Percentiles rank a stretch among this genome's conserved stretches.
Conservation (phyloP, 139 green algal genomes). For the Tetradesmus lagerheimii region DNA sequence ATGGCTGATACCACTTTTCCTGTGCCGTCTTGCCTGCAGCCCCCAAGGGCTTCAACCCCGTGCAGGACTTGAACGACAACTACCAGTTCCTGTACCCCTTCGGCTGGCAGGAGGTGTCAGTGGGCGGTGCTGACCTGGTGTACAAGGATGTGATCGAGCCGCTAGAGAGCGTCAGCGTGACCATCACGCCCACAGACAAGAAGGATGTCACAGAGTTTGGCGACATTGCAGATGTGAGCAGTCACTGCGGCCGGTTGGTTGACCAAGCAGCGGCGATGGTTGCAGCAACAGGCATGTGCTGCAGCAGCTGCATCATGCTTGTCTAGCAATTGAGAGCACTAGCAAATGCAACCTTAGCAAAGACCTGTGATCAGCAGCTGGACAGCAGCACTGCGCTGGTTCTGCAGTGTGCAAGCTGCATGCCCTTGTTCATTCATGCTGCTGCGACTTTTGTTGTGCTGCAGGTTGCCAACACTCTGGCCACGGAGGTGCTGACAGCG, state of each 20-base stretch:
- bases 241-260: too few species aligned
- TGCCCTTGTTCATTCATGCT: background rate
- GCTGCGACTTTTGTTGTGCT: background rate
- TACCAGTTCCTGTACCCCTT: conserved; percentile 98
- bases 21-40: conserved; percentile 20
- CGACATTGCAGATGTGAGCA: conserved; percentile 43
- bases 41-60: conserved; percentile 78
- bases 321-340: too few species aligned
- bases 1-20: background rate
- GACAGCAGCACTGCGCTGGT: background rate
- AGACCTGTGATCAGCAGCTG: background rate
- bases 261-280: too few species aligned
- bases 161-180: conserved; percentile 94
- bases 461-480: conserved; percentile 66
- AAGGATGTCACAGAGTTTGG: conserved; percentile 90
- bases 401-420: background rate
- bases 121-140: conserved; percentile 91
- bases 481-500: conserved; percentile 74
- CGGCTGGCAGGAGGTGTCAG: conserved; percentile 94
- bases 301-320: too few species aligned
- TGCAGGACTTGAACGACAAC: conserved; percentile 89
- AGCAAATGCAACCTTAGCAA: too few species aligned
- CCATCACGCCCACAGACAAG: conserved; percentile 91
- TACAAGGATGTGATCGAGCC: conserved; percentile 99
- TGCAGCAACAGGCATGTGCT: too few species aligned